A percentile compares a stretch with the other conserved stretches of the same genome.
Evolutionary conservation across 768 basidiomycete species (phyloP).

Genomic region (Calocera viscosa): DNA sequence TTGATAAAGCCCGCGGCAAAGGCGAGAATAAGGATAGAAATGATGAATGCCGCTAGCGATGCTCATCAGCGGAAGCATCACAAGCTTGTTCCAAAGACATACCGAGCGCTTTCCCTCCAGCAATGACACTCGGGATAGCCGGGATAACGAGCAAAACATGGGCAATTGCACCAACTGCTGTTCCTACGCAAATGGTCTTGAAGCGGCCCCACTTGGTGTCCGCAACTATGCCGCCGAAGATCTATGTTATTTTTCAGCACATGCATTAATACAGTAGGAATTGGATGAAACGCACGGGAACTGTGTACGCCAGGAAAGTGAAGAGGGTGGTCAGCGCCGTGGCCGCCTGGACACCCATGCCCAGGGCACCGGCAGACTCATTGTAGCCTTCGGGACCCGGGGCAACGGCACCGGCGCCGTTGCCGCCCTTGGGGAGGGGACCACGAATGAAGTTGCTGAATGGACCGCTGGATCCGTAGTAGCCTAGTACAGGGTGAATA

Average conservation of each 20-base stretch:
- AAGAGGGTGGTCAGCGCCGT: slow-evolving; percentile 20
- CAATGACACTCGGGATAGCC: slow-evolving; percentile 24
- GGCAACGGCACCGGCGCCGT: slow-evolving; percentile 23
- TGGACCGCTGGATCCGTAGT: slow-evolving; percentile 20
- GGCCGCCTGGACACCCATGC: slow-evolving; percentile 21
- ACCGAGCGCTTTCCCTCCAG: slow-evolving; percentile 19
- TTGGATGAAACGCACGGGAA: slow-evolving; percentile 17
- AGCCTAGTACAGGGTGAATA: slow-evolving; percentile 9
- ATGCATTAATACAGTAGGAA: not conserved
- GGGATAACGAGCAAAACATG: slow-evolving; percentile 26
- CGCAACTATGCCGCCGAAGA: slow-evolving; percentile 25
- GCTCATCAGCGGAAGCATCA: not conserved
- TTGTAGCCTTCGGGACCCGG: slow-evolving; percentile 17
- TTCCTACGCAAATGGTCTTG: slow-evolving; percentile 24
- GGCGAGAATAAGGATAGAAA: slow-evolving; percentile 23
- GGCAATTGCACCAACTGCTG: slow-evolving; percentile 21
- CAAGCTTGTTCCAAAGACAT: not conserved
- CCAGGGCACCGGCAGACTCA: slow-evolving; percentile 23
- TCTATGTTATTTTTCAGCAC: slow-evolving; percentile 3
- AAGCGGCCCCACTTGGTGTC: slow-evolving; percentile 27
- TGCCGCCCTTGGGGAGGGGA: slow-evolving; percentile 22
- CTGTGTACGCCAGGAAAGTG: slow-evolving; percentile 24
- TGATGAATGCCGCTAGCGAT: slow-evolving; percentile 19
- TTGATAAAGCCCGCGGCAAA: slow-evolving; percentile 29
- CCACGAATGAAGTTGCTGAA: slow-evolving; percentile 24